Conservation (phyloP, 331 rosid species). For the Quercus lobata region DNA sequence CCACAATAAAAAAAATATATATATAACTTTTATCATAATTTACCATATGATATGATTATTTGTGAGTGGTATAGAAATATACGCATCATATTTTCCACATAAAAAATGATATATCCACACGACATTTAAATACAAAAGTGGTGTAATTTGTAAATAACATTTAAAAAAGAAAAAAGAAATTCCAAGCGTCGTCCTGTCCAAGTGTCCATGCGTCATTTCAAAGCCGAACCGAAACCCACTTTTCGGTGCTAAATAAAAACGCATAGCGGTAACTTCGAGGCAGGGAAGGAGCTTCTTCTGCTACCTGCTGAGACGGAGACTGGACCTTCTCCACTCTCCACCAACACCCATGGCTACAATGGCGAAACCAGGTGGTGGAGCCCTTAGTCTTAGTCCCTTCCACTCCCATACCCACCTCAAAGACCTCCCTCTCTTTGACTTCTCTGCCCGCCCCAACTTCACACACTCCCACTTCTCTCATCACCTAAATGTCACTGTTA, state of each 20-base stretch:
- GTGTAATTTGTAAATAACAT: no score
- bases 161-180: no score
- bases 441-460: constrained; percentile 12
- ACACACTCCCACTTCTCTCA: constrained; percentile 23
- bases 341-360: constrained; percentile 39
- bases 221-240: background rate
- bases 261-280: constrained; percentile 12
- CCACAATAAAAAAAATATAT: no score
- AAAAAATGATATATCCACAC: no score
- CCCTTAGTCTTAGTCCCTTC: constrained; percentile 2
- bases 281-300: background rate
- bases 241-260: background rate
- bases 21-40: no score
- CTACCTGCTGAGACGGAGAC: background rate
- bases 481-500: constrained; percentile 33
- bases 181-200: no score
- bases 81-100: accelerated
- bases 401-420: constrained; percentile 24
- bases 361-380: constrained; percentile 1
- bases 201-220: background rate
- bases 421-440: constrained; percentile 18
- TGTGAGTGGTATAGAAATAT: accelerated
- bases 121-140: accelerated
- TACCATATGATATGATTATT: accelerated
- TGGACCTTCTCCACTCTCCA: background rate